Percentiles rank a stretch among this genome's conserved stretches.
phyloP scores from a whole-genome alignment of 1,284 basidiomycete genomes.

The Trichosporon ovoides region DNA sequence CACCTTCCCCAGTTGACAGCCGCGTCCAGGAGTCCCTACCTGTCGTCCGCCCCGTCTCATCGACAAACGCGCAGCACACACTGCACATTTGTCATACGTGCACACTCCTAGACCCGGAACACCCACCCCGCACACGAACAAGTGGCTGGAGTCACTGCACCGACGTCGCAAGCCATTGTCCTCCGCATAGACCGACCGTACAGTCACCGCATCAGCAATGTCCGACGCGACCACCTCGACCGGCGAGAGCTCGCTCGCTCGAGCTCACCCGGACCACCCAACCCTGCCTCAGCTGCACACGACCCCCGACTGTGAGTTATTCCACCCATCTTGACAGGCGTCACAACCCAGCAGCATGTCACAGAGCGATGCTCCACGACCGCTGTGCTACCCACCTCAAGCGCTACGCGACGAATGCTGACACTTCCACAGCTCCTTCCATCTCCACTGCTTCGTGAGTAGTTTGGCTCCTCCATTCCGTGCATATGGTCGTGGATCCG shows the following conservation, averaged over 20 bases:
- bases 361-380: neutral
- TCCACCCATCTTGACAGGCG: too few relatives aligned
- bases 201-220: neutral
- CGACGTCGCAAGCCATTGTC: neutral
- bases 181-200: too few relatives aligned
- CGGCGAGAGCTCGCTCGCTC: slow-evolving; percentile 16
- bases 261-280: slow-evolving; percentile 20
- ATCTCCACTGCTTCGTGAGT: slow-evolving; percentile 1
- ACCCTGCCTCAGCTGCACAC: slow-evolving; percentile 16
- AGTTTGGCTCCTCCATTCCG: too few relatives aligned
- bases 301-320: slow-evolving; percentile 10
- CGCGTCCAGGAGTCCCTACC: too few relatives aligned
- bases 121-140: neutral
- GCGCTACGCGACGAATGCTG: neutral
- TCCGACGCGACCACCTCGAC: neutral
- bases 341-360: neutral
- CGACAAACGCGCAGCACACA: too few relatives aligned
- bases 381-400: neutral
- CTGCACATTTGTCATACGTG: too few relatives aligned
- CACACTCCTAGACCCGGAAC: too few relatives aligned
- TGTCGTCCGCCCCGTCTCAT: too few relatives aligned
- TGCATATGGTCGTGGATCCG: too few relatives aligned
- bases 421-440: neutral
- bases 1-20: too few relatives aligned
- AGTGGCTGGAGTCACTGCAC: neutral